Percentiles rank a stretch among this genome's conserved stretches.
Conservation (phyloP, 108 stramenopile species). For the Hondaea fermentalgiana region DNA sequence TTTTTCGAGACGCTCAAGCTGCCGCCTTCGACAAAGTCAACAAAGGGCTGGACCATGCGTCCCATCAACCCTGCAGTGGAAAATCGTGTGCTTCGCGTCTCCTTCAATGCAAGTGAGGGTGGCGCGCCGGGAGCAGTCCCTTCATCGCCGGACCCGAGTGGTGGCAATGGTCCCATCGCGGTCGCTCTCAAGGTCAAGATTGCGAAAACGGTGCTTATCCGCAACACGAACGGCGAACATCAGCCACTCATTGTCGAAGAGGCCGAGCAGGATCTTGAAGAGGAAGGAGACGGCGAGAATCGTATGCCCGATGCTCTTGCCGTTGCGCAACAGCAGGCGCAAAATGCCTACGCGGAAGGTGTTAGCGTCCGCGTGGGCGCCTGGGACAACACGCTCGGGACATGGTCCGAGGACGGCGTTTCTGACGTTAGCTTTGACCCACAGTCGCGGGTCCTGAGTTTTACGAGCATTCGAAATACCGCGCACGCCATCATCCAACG, state of each 20-base stretch:
- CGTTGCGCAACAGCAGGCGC: background rate
- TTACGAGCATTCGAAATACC: background rate
- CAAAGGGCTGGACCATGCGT: conserved; percentile 9
- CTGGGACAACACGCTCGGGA: background rate
- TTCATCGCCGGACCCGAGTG: background rate
- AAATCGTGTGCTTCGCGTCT: background rate
- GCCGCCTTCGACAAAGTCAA: background rate
- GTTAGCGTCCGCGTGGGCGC: background rate
- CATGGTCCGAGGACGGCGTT: background rate
- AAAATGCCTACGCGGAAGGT: background rate
- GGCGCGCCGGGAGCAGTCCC: background rate
- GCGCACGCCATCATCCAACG: background rate
- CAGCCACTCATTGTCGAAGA: background rate
- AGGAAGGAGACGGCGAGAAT: background rate
- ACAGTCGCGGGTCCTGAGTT: background rate
- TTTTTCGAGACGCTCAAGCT: conserved; percentile 4
- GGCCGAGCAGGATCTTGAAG: background rate
- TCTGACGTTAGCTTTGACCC: background rate
- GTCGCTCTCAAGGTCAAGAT: background rate
- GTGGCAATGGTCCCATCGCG: background rate
- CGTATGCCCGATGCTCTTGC: background rate
- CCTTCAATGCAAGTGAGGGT: background rate
- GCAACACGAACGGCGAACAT: background rate
- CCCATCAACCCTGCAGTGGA: background rate
- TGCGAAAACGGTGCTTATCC: background rate